Base-by-base conservation (phyloP, 148 eudicot species). In the Oxyria digyna region DNA sequence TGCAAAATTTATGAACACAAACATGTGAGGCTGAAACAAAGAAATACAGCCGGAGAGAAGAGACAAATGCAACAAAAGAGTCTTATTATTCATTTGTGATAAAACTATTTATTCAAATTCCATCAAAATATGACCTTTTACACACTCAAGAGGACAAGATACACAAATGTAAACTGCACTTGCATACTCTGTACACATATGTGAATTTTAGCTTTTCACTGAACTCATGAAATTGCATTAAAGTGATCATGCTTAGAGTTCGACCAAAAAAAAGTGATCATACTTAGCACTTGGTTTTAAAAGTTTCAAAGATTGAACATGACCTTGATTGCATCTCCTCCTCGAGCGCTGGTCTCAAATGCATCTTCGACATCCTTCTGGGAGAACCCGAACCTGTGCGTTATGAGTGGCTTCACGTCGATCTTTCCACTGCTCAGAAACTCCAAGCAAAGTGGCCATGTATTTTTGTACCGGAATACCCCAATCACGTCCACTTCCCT, bases 401-500 rank as follows among this genome's bases (percentile, higher is more conserved):
- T 85, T 33, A 87, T 85, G 8, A 87, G 77, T 1, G 89, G 87
- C 74, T 85, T 87, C 71, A 87, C 87, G 42, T 87, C 83, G 7
- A 87, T 85, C 78, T 85, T 85, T 8, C 93, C 93, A 18, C 80
- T 81, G 64, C 80, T 81, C 9, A 88, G 48, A 57, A 88, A 78
- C 72, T 83, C 86, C 1, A 88, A 57, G 77, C 89, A 88, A 15
- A 83, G 77, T 21, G 89, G 94, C 89, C 89, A 88, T 1, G 90
- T 88, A 62, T 88, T 85, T 71, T 76, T 83, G 81, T 88, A 88
- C 0, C 94, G 77, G 74, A 83, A 88, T 45, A 88, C 82, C 4
- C 94, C 94, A 20, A 83, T 32, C 13, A 85, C 68, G 52, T 88
- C 94, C 3, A 88, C 81, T 74, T 88, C 93, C 82, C 93, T 87